Conservation (phyloP, 176 grass and related monocot species). For the Aegilops umbellulata region DNA sequence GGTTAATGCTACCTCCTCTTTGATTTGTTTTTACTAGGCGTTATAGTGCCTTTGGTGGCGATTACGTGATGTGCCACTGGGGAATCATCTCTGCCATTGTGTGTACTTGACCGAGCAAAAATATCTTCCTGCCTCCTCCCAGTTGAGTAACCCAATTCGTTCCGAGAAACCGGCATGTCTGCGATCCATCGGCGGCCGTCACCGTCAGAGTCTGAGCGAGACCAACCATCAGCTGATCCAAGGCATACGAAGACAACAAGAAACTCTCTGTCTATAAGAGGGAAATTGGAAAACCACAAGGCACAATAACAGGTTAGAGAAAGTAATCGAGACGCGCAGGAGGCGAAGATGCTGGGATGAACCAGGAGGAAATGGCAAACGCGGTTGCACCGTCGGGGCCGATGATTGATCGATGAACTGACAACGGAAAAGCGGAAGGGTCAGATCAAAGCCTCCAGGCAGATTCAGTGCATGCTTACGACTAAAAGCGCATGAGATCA, state of each 20-base stretch:
- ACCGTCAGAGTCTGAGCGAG: neutral
- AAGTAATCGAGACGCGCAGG: neutral
- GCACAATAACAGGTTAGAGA: neutral
- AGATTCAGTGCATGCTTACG: slow-evolving; percentile 27
- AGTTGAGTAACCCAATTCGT: neutral
- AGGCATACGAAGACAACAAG: neutral
- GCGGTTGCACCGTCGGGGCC: neutral
- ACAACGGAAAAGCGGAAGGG: neutral
- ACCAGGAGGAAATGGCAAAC: too few species aligned
- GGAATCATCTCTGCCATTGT: neutral
- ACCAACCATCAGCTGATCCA: neutral
- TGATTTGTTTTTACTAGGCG: neutral
- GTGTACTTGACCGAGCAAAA: neutral
- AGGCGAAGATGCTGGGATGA: neutral
- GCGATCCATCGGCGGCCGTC: neutral
- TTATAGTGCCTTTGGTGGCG: slow-evolving; percentile 5
- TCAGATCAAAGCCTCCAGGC: neutral
- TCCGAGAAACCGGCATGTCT: neutral
- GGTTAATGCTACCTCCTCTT: slow-evolving; percentile 21
- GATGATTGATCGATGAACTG: neutral
- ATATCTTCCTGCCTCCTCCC: neutral
- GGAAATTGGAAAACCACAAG: neutral
- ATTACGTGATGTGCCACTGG: neutral
- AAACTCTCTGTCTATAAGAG: neutral
- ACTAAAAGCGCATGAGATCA: slow-evolving; percentile 14